A percentile compares a stretch with the other conserved stretches of the same genome.
Conservation (phyloP, 1,284 basidiomycete genomes). For the Irpex rosettiformis region DNA sequence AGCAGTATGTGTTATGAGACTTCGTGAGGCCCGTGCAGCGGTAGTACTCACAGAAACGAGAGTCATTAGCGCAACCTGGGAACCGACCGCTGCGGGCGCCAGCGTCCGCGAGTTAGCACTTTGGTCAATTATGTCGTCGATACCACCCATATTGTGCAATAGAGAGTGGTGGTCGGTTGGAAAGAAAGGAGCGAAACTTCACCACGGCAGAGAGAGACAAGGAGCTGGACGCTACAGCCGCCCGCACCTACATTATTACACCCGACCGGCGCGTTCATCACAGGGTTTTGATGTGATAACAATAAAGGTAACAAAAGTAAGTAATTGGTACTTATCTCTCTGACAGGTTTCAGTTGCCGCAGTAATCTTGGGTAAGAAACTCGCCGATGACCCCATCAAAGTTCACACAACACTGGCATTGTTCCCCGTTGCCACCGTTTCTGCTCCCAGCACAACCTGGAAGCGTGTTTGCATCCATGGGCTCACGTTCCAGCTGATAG, state of each 20-base stretch:
- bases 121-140: conserved; percentile 28
- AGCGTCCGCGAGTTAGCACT: conserved; percentile 38
- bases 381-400: not conserved
- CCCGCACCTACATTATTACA: conserved; percentile 1
- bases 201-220: conserved; percentile 2
- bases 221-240: not conserved
- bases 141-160: conserved; percentile 18
- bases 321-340: not conserved
- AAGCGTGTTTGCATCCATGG: not conserved
- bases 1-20: not conserved
- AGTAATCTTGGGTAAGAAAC: not conserved
- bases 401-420: not conserved
- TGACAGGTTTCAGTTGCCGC: not conserved
- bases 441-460: not conserved
- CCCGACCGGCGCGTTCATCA: not conserved
- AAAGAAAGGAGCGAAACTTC: conserved; percentile 15
- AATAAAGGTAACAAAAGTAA: not conserved
- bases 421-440: conserved; percentile 4
- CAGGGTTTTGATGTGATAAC: not conserved
- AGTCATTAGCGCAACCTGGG: conserved; percentile 61
- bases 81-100: conserved; percentile 80
- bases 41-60: conserved; percentile 34
- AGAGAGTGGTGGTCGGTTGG: conserved; percentile 14
- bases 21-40: not conserved
- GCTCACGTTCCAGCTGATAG: conserved; percentile 3